Percentiles rank a stretch among this genome's conserved stretches.
These are phyloP conservation scores for Madurella mycetomatis DNA, from an alignment of 2,329 filamentous ascomycete species.

Conservation along the genomic window DNA sequence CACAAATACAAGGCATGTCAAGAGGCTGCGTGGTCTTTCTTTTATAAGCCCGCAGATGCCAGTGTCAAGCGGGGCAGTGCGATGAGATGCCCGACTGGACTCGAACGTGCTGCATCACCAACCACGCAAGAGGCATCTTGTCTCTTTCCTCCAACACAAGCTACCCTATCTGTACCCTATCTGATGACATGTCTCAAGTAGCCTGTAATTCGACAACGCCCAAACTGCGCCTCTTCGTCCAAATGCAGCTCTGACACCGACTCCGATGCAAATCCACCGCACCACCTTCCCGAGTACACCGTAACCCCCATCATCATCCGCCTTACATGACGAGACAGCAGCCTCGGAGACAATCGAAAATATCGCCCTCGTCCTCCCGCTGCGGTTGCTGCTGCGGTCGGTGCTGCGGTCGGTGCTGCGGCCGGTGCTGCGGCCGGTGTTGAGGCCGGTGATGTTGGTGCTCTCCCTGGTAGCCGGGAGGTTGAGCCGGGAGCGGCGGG, in stretches of 20 bases:
- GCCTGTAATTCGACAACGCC: neutral
- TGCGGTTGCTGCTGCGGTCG: conserved; percentile 43
- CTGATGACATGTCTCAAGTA: neutral
- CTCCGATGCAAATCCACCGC: neutral
- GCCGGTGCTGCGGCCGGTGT: no score
- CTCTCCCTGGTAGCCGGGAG: conserved; percentile 32
- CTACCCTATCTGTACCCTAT: no score
- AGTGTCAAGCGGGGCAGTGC: neutral
- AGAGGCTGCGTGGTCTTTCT: neutral
- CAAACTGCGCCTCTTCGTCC: neutral
- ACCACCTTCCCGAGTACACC: neutral
- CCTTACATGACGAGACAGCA: conserved; percentile 73
- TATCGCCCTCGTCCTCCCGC: conserved; percentile 14
- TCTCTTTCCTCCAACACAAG: neutral
- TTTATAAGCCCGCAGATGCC: neutral
- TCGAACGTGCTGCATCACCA: neutral
- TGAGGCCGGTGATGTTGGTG: conserved; percentile 32
- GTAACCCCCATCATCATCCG: neutral
- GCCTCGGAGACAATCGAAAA: conserved; percentile 43
- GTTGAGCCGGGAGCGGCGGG: conserved; percentile 45
- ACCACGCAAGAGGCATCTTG: neutral
- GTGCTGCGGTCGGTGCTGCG: conserved; percentile 40
- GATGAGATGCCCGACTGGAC: neutral
- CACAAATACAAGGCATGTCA: no score
- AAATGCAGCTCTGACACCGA: neutral